Evolutionary conservation across 345 rosid species (phyloP).

Genomic region (Citrus sinensis): DVS_A1.0 CM039169.1:26545501-26546000

Average conservation of each 20-base stretch:
- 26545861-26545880: conserved; percentile 44
- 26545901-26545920: conserved; percentile 93
- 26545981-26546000: conserved; percentile 71
- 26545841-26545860: conserved; percentile 30
- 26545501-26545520: conserved; percentile 93
- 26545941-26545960: conserved; percentile 97
- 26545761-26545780: conserved; percentile 71
- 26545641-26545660: conserved; percentile 77
- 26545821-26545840: not conserved
- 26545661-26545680: conserved; percentile 92
- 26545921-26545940: conserved; percentile 85
- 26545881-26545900: conserved; percentile 75
- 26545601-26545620: conserved; percentile 57
- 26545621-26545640: conserved; percentile 53
- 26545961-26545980: conserved; percentile 96
- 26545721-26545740: conserved; percentile 72
- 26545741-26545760: conserved; percentile 86
- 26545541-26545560: conserved; percentile 75
- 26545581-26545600: conserved; percentile 38
- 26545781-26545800: conserved; percentile 94
- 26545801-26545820: conserved; percentile 69
- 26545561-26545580: conserved; percentile 75
- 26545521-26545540: conserved; percentile 79
- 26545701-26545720: conserved; percentile 76
- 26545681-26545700: conserved; percentile 78